Evolutionary conservation across 768 basidiomycete genomes (phyloP), one percentile per base, ranked within the genome.

Genomic region (Zangia roseola): DNA sequence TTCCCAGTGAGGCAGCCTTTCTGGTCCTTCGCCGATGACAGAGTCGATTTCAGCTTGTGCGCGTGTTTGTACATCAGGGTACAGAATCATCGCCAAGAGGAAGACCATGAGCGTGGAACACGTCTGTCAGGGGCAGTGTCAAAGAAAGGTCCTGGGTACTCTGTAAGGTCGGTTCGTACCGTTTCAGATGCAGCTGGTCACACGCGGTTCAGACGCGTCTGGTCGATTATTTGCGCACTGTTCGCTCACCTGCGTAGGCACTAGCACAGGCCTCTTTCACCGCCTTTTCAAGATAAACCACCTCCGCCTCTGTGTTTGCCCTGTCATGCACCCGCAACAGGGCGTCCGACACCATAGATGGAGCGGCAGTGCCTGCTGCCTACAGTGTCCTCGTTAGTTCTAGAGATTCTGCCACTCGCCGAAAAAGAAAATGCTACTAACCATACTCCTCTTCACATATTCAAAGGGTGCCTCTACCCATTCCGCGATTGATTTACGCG

Each of bases 301-400:
- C 30, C 17, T 63, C 58, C 10, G 41, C 28, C 35, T 57, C 45
- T 4, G 48, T 45, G 1, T 5, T 5, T 17, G 43, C 44, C 31
- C 28, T 41, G n/a, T 35, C 52, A 6, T 45, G 46, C 33, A 59
- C 50, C 16, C 56, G 53, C 16, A 21, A 17, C 8, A 64, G 35
- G 16, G 61, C 51, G 14, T 60, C 53, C 2, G 53, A 65, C 16
- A 63, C 62, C 64, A 63, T 58, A 1, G 61, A 63, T 10, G 53
- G 43, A 31, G 45, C 52, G 7, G 58, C 63, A 1, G 48, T 56
- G 10, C 59, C 62, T 17, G 52, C 50, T 0, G 50, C 57, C 62
- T 63, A 33, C 17, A 4, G 41, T 30, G 37, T 4, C 13, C 19
- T 17, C 9, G 24, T 51, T 9, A 52, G 26, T 26, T 16, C 1